Base-by-base conservation (phyloP, 768 basidiomycete genomes). In the Trametes villosa region DNA sequence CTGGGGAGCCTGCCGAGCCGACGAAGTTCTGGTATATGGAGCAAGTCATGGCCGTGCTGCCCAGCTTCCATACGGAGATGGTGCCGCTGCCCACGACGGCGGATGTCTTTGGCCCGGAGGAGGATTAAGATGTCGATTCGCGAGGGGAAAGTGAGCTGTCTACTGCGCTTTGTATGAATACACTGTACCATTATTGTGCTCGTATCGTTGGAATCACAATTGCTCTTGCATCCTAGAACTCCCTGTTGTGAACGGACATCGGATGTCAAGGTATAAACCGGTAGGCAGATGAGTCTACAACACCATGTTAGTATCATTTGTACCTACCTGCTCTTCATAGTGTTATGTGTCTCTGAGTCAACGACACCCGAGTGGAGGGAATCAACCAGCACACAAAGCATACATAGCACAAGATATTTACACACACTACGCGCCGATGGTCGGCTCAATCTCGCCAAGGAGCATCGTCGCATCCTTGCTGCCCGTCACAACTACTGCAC, bases 391-490 rank as follows among this genome's bases (percentile, higher is more conserved):
- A 17, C 42, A 20, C 13, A 20, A 38, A 50, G 26, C 24, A 47
- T 56, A 42, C 22, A 50, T 46, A 52, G 24, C 44, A 50, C 30
- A 40, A 59, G 40, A 33, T 17, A 52, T 44, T 18, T 24, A 38
- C 15, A 53, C 22, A 51, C 7, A 36, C 52, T 51, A 67, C 31
- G 57, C 70, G 60, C 69, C 60, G 55, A 85, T 66, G 22, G 84
- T 82, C 15, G 83, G 84, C 69, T 97, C 93, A 42, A 98, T 83
- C 77, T 98, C 95, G 17, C 95, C 95, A 63, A 97, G 75, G 22
- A 98, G 77, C 89, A 97, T 88, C 13, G 93, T 96, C 15, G 85
- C 88, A 65, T 98, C 95, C 76, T 96, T 96, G 78, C 94, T 94
- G 27, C 85, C 89, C 4, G 95, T 96, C 58, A 98, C 79, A 60